These are phyloP conservation scores for Lactuca saligna DNA, from an alignment of 129 eudicot genomes.

Conservation along the genomic window DNA sequence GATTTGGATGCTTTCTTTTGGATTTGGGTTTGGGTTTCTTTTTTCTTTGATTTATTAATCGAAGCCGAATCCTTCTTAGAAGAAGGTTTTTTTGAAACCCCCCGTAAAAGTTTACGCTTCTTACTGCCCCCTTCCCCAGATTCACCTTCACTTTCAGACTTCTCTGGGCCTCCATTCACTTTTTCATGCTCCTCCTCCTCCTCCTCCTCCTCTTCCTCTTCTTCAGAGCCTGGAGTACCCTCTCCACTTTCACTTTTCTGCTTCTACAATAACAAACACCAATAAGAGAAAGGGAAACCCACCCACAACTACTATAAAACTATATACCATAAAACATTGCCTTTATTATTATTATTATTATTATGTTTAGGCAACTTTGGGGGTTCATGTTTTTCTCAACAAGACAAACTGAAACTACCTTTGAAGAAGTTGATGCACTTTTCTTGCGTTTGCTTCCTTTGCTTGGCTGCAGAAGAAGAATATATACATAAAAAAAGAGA, in stretches of 20 bases:
- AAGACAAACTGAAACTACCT: constrained; percentile 46
- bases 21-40: constrained; percentile 39
- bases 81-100: constrained; percentile 37
- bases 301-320: constrained; percentile 4
- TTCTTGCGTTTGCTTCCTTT: constrained; percentile 76
- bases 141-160: constrained; percentile 43
- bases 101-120: constrained; percentile 34
- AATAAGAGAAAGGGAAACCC: neutral
- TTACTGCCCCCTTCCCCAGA: constrained; percentile 45
- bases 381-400: no score
- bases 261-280: constrained; percentile 37
- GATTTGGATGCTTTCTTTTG: constrained; percentile 59
- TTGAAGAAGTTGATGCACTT: constrained; percentile 48
- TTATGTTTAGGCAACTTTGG: no score
- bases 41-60: constrained; percentile 43
- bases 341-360: no score
- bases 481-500: constrained; percentile 11
- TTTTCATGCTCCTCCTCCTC: constrained; percentile 41
- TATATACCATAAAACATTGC: neutral
- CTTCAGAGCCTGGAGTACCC: no score
- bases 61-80: constrained; percentile 47
- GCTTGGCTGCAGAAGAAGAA: constrained; percentile 40
- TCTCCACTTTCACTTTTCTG: constrained; percentile 39
- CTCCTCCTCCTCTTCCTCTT: constrained; percentile 45
- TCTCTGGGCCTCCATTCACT: constrained; percentile 35